Evolutionary conservation across 2,329 filamentous ascomycete species (phyloP), one percentile per base, ranked within the genome.

Genomic region (Aspergillus brasiliensis): DNA sequence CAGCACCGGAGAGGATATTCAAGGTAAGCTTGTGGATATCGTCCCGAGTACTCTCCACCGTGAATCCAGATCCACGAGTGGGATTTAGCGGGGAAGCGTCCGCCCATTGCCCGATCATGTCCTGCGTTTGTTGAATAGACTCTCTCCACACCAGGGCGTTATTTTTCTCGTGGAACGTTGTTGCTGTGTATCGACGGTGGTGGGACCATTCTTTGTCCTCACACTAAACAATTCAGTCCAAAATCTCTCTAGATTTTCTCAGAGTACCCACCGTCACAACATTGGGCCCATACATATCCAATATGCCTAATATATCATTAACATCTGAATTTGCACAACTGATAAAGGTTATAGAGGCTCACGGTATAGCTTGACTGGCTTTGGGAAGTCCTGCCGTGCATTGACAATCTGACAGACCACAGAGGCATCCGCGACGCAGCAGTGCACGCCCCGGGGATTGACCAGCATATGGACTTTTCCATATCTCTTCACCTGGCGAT

Each of bases 101-200:
- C 19, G 49, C 19, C 69, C 68, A 71, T 47, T 66, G 46, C n/a
- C 66, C 38, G 31, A 72, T 49, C 75, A 78, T 74, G 23, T 73
- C 69, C 7, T 51, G 58, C 0, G 71, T 64, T 59, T 79, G 76
- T 2, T 60, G 61, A 11, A 74, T 52, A 13, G 73, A 65, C 61
- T 77, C 75, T 4, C 66, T 56, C 77, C 78, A 80, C 2, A 82
- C 79, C 3, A 75, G 61, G 5, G 61, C 61, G 34, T 75, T 78
- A 40, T 75, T 77, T 42, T 74, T 72, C 59, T 82, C 79, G 44
- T 78, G 80, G 67, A 82, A 82, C 5, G 74, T 72, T 0, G 77
- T 71, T 3, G 76, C 75, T 3, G 75, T 78, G 21, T 80, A 69
- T 51, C 74, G 76, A 8, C 80, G 73, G 56, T 82, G 80, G 27